Base-by-base conservation (phyloP, 177 flowering plant species). In the Telopea speciosissima region DNA sequence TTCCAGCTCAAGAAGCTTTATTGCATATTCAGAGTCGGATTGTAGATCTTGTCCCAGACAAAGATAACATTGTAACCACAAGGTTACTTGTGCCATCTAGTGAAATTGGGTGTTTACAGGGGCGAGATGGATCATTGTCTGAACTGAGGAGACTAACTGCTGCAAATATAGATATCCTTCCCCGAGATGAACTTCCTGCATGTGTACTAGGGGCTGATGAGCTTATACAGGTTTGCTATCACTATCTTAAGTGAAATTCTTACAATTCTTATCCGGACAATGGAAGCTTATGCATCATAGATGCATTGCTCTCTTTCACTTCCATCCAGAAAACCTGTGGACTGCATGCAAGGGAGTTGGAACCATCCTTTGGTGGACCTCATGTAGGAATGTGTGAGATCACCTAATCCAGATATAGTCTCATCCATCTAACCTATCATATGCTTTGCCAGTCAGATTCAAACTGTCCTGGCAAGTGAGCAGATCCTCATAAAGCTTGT, bases 1-100 rank as follows among this genome's bases (percentile, higher is more conserved):
- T 96, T 83, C 99, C 99, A 70, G 97, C 99, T 74, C 99, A 96
- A 83, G 98, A 96, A 83, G 99, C 97, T 56, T 79, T 96, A 78
- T 75, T 96, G 78, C 98, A 96, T 77, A 88, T 96, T 74, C 99
- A 96, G 80, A 91, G 86, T 73, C 87, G 84, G 65, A 93, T 96
- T 75, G 90, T 88, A 36, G 93, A 93, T 79, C 90, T 90, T 68
- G 76, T 81, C 77, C 89, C 91, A 23, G 98, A 91, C 66, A 85
- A 85, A 70, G 98, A 91, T 67, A 91, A 91, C 73, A 75, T 89
- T 71, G 71, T 92, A 67, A 89, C 88, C 21, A 96, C 99, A 52
- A 85, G 93, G 76, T 73, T 96, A 63, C 82, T 96, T 74, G 78
- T 96, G 45, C 85, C 97, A 61, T 80, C 92, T 13, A 83, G 82